Conservation (phyloP, 2,329 filamentous ascomycete genomes). For the Onygena corvina region DNA sequence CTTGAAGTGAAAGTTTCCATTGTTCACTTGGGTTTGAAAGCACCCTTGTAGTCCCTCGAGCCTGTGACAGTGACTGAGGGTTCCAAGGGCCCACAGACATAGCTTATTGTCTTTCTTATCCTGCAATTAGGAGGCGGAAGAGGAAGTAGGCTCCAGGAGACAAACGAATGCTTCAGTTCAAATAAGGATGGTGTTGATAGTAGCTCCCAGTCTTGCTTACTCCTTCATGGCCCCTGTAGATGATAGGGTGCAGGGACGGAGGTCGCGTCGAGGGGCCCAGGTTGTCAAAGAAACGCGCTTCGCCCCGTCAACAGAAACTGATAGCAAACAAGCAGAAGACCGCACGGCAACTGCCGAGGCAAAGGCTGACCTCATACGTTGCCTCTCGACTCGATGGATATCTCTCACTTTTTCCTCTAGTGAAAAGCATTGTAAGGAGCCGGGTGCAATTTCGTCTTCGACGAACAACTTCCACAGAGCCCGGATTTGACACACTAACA, state of each 20-base stretch:
- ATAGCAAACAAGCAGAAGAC: neutral
- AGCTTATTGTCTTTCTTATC: neutral
- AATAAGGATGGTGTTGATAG: no score
- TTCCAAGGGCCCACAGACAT: neutral
- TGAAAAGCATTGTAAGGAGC: neutral
- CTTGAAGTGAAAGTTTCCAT: constrained; percentile 26
- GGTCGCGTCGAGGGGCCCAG: neutral
- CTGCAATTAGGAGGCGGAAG: neutral
- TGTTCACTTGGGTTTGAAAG: constrained; percentile 26
- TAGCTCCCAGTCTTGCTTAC: no score
- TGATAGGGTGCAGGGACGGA: neutral
- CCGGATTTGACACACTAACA: no score
- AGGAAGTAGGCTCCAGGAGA: no score
- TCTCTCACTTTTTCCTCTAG: neutral
- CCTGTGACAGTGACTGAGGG: neutral
- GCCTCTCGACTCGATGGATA: neutral
- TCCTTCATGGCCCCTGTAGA: no score
- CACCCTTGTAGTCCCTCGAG: neutral
- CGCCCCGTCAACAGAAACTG: neutral
- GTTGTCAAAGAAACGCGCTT: neutral
- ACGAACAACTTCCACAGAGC: no score
- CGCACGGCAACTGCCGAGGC: neutral
- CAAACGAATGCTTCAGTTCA: no score
- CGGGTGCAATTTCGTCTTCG: neutral
- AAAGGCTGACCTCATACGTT: neutral